These are phyloP conservation scores for Amphirosellinia nigrospora DNA, from an alignment of 495 filamentous ascomycete genomes.

Conservation along the genomic window DNA sequence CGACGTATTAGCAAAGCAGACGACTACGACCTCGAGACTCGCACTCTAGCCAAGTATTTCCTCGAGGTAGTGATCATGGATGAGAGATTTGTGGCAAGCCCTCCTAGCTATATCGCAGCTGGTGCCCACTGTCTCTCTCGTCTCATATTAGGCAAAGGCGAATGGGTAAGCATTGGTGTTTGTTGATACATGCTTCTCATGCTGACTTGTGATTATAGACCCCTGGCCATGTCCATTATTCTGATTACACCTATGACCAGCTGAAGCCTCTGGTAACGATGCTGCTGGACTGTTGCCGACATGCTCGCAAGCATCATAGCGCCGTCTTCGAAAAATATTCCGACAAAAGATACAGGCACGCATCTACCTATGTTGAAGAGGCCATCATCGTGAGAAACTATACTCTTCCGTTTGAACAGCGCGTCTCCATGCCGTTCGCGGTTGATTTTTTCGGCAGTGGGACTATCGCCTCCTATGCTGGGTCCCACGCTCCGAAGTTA, in stretches of 20 bases:
- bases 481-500: conserved; percentile 35
- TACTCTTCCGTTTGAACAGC: conserved; percentile 41
- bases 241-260: conserved; percentile 87
- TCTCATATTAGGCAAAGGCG: conserved; percentile 83
- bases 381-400: conserved; percentile 66
- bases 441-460: conserved; percentile 17
- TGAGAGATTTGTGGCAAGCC: conserved; percentile 90
- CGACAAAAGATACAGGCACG: conserved; percentile 79
- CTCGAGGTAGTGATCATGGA: conserved; percentile 97
- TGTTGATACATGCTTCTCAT: conserved; percentile 1
- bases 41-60: conserved; percentile 97
- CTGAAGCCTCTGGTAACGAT: conserved; percentile 75
- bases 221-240: conserved; percentile 84
- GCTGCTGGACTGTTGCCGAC: conserved; percentile 86
- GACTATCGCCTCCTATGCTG: not conserved
- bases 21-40: conserved; percentile 94
- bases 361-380: conserved; percentile 76
- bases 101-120: conserved; percentile 87
- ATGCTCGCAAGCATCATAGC: conserved; percentile 77
- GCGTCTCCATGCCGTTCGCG: conserved; percentile 12
- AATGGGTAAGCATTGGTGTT: conserved; percentile 74
- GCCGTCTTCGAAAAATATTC: conserved; percentile 93
- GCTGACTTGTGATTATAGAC: conserved; percentile 60
- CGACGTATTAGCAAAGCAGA: conserved; percentile 97
- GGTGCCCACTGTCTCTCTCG: conserved; percentile 94